Evolutionary conservation across 768 basidiomycete genomes (phyloP).

Genomic region (Russula earlei): DNA sequence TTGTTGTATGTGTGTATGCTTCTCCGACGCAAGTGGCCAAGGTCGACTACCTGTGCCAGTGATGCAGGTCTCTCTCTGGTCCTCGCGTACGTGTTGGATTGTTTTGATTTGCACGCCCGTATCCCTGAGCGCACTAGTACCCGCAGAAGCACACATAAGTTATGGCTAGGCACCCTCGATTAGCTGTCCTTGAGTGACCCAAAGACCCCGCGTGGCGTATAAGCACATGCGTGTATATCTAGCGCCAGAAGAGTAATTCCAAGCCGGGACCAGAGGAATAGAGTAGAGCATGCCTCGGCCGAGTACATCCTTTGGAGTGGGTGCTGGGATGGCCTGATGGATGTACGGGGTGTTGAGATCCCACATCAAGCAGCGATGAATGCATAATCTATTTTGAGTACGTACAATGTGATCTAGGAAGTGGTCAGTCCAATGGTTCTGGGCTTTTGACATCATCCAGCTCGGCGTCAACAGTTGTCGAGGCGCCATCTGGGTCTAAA

Average conservation of each 20-base stretch:
- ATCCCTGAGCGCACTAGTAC: too few species aligned
- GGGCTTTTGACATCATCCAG: background rate
- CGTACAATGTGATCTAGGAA: background rate
- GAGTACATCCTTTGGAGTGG: background rate
- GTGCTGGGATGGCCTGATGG: background rate
- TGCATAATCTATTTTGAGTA: too few species aligned
- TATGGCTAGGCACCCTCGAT: background rate
- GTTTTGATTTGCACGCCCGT: too few species aligned
- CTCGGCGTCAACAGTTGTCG: background rate
- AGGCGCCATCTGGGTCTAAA: constrained; percentile 31
- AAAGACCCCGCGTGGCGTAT: background rate
- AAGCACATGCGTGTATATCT: background rate
- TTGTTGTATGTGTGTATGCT: too few species aligned
- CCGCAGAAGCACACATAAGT: too few species aligned
- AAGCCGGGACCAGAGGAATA: background rate
- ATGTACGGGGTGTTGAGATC: background rate
- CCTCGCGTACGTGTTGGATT: too few species aligned
- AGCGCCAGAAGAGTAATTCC: background rate
- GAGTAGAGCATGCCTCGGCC: background rate
- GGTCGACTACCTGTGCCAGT: too few species aligned
- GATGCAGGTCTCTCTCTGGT: too few species aligned
- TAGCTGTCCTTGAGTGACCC: background rate
- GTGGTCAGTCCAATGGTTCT: background rate
- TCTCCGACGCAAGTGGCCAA: too few species aligned
- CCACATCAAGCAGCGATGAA: background rate